Evolutionary conservation across 2,329 filamentous ascomycete genomes (phyloP), one percentile per base, ranked within the genome.

Genomic region (Aspergillus neotritici): DNA sequence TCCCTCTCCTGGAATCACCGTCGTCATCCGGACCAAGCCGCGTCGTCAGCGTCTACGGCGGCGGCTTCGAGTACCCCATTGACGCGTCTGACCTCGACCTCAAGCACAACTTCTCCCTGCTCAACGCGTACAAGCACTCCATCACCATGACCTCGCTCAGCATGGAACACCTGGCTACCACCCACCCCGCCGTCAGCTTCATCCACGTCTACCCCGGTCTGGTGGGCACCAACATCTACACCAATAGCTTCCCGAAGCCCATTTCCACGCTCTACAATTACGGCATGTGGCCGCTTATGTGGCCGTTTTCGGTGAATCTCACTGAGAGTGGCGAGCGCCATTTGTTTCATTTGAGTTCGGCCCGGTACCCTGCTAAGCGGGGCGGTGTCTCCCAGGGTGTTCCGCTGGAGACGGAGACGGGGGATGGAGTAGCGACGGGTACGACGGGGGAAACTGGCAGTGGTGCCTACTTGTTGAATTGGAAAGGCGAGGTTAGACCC

Each of bases 31-130:
- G 29, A 2, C 68, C 79, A 17, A 70, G 73, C 2, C 74, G 79
- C 11, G 74, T 80, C 11, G 66, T 82, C 34, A 73, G 66, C 13
- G 69, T 82, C 16, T 65, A 77, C 1, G 73, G 70, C 2, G 73
- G 69, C 8, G 74, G 75, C 15, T 67, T 69, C 16, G 79, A 82
- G 60, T 71, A 68, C 15, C 44, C 64, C 3, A 60, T 82, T 5
- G 61, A 69, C 44, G 47, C 67, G 0, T 58, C 71, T 40, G 74
- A 82, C 52, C 65, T 76, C 14, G 41, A 48, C 15, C 52, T 61
- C 5, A 56, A 57, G 29, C 37, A 51, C 13, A 51, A 47, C 32
- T 62, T 54, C 49, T 53, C 47, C 11, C 16, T 61, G 1, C 14
- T 46, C 21, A 59, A 54, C n/a, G 47, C 48, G 15, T 51, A 48